Evolutionary conservation across 1,284 basidiomycete species (phyloP).

Genomic region (Ceraceosorus guamensis): DNA sequence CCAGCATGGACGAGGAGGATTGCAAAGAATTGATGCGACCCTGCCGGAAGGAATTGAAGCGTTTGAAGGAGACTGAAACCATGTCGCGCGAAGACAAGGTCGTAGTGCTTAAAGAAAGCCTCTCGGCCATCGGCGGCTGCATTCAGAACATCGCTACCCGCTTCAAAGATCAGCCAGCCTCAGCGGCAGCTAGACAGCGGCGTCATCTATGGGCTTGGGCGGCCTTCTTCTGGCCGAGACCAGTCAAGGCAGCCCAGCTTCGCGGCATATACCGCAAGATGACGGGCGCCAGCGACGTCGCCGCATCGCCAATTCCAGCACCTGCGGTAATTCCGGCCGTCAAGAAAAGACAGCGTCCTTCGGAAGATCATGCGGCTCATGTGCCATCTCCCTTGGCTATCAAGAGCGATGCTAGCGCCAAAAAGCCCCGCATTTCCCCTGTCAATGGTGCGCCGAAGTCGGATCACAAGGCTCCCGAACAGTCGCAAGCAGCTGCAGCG

Average conservation of each 20-base stretch:
- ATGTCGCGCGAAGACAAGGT: constrained; percentile 92
- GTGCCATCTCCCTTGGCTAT: no score
- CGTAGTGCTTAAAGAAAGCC: constrained; percentile 85
- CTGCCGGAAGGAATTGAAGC: constrained; percentile 94
- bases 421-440: no score
- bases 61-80: constrained; percentile 79
- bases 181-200: constrained; percentile 75
- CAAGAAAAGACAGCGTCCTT: no score
- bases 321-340: no score
- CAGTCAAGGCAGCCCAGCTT: constrained; percentile 45
- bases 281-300: no score
- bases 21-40: constrained; percentile 95
- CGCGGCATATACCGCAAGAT: no score
- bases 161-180: constrained; percentile 58
- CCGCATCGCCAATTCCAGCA: no score
- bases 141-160: constrained; percentile 77
- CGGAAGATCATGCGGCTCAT: no score
- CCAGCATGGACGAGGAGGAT: constrained; percentile 85
- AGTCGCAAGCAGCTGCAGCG: no score
- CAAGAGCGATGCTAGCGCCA: no score
- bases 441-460: no score
- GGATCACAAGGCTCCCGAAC: no score
- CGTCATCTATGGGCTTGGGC: constrained; percentile 81
- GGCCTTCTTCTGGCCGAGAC: constrained; percentile 93
- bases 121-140: constrained; percentile 83